Conservation (phyloP, 2,329 filamentous ascomycete species). For the Ceratocystis cacaofunesta region DNA sequence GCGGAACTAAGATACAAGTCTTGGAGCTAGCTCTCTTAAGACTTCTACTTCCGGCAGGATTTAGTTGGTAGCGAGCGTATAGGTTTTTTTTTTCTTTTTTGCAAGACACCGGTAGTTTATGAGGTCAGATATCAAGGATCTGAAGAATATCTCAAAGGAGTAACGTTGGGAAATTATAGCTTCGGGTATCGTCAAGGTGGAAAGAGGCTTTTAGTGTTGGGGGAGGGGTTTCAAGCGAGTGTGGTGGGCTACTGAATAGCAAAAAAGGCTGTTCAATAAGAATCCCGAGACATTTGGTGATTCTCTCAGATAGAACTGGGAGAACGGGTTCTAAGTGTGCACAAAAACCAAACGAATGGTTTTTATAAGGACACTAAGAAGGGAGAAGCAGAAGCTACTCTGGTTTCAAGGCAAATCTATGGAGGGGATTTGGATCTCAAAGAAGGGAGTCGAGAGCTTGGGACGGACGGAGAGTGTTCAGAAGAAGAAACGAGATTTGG, state of each 20-base stretch:
- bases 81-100: neutral
- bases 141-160: neutral
- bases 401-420: neutral
- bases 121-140: neutral
- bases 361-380: neutral
- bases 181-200: neutral
- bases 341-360: constrained; percentile 7
- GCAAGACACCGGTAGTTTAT: neutral
- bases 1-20: constrained; percentile 3
- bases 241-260: constrained; percentile 16
- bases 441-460: neutral
- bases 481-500: neutral
- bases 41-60: neutral
- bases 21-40: neutral
- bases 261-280: constrained; percentile 10
- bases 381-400: neutral
- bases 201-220: constrained; percentile 3
- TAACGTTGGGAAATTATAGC: neutral
- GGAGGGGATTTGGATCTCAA: neutral
- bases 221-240: constrained; percentile 12
- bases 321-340: neutral
- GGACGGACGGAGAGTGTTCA: neutral
- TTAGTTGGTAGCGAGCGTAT: constrained; percentile 4
- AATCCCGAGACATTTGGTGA: constrained; percentile 15
- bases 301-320: constrained; percentile 4